These are phyloP conservation scores for Leucosporidium yakuticum DNA, from an alignment of 768 basidiomycete species.

Conservation along the genomic window DNA sequence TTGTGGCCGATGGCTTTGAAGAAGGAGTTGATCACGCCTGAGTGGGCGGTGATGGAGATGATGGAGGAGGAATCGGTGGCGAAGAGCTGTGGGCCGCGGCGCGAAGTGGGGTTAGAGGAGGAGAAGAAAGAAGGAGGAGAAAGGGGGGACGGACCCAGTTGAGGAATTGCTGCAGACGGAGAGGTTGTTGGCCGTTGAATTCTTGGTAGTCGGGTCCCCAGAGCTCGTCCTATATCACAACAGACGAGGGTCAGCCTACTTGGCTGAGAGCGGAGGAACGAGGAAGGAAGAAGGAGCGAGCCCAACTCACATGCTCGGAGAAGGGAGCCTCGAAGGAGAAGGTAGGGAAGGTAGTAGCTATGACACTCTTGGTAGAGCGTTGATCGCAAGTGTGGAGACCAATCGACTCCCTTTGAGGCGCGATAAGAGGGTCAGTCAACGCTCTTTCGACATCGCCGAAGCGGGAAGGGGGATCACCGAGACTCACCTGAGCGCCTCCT, in stretches of 20 bases:
- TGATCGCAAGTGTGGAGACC: conserved; percentile 40
- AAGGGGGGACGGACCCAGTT: conserved; percentile 12
- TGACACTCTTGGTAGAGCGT: conserved; percentile 29
- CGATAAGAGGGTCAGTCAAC: background rate
- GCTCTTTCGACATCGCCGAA: conserved; percentile 14
- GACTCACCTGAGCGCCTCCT: conserved; percentile 32
- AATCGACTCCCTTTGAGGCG: conserved; percentile 23
- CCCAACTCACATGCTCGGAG: conserved; percentile 28
- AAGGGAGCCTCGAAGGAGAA: conserved; percentile 38
- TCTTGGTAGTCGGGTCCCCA: conserved; percentile 38
- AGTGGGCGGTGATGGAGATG: conserved; percentile 40
- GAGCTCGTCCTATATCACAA: conserved; percentile 35
- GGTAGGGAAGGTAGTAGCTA: conserved; percentile 27
- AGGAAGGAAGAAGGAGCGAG: background rate
- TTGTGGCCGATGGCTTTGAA: conserved; percentile 36
- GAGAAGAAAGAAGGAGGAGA: background rate
- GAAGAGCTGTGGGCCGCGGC: conserved; percentile 31
- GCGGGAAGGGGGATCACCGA: conserved; percentile 1
- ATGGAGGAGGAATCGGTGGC: conserved; percentile 30
- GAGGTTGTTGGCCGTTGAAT: conserved; percentile 20
- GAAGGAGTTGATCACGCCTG: conserved; percentile 36
- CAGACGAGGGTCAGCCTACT: conserved; percentile 24
- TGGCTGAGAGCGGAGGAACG: conserved; percentile 17
- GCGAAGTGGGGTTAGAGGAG: background rate
- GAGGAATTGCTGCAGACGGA: conserved; percentile 31